These are phyloP conservation scores for Chimonanthus praecox DNA, from an alignment of 164 flowering plant genomes.

Conservation along the genomic window DNA sequence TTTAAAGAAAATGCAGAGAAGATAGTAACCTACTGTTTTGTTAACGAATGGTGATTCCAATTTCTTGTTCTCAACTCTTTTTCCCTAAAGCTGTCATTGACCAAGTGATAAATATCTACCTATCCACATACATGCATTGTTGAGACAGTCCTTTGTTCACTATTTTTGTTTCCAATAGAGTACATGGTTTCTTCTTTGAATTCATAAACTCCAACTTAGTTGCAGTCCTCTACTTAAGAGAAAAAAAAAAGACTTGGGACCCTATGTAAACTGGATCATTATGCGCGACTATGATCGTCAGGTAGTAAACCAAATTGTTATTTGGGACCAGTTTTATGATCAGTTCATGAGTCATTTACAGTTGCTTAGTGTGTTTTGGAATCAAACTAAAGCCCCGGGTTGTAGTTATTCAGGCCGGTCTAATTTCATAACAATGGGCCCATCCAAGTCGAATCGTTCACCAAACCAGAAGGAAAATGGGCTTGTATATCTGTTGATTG, in stretches of 20 bases:
- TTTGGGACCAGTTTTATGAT: background rate
- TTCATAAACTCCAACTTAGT: background rate
- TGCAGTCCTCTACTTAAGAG: background rate
- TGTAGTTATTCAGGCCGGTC: too few relatives aligned
- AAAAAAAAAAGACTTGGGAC: background rate
- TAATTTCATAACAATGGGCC: too few relatives aligned
- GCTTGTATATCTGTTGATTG: too few relatives aligned
- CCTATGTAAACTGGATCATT: background rate
- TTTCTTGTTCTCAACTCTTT: constrained; percentile 14
- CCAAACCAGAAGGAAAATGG: too few relatives aligned
- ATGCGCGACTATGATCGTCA: background rate
- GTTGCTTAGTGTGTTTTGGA: background rate
- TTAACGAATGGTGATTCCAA: constrained; percentile 17
- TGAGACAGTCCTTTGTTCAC: background rate
- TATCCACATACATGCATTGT: background rate
- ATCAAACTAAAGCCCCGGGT: too few relatives aligned
- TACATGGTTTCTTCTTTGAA: background rate
- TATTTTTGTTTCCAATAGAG: background rate
- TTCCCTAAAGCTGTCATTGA: background rate
- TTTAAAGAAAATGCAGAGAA: background rate
- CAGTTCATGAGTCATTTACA: background rate
- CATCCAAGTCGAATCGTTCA: too few relatives aligned
- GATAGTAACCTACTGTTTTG: constrained; percentile 7
- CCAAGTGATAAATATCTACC: background rate
- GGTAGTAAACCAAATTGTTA: background rate